Percentiles rank a stretch among this genome's conserved stretches.
Conservation (phyloP, 1,284 basidiomycete genomes). For the Leccinum pachyderme region DNA sequence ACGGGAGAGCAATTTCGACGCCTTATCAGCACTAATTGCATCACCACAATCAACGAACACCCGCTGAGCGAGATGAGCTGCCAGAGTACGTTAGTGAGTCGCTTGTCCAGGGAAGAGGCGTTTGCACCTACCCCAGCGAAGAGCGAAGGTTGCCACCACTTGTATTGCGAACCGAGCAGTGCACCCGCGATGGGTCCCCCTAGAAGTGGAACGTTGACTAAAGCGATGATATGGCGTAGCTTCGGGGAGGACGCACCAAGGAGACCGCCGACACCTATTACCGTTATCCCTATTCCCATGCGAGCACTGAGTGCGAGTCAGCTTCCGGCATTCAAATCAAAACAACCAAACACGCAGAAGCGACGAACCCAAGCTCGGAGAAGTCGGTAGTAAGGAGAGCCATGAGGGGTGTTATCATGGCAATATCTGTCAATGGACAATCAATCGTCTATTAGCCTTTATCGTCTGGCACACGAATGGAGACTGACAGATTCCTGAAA, state of each 20-base stretch:
- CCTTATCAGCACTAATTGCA: constrained; percentile 16
- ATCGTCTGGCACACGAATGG: constrained; percentile 3
- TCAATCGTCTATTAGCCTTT: background rate
- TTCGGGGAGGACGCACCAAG: constrained; percentile 8
- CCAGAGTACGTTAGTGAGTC: background rate
- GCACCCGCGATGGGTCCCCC: constrained; percentile 30
- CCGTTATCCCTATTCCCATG: constrained; percentile 19
- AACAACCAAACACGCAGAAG: background rate
- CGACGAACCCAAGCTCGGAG: constrained; percentile 30
- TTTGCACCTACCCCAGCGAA: constrained; percentile 25
- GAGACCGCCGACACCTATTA: constrained; percentile 15
- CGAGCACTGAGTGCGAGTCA: constrained; percentile 19
- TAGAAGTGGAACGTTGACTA: background rate
- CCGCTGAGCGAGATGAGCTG: constrained; percentile 9
- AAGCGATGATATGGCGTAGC: background rate
- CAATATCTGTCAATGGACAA: constrained; percentile 26
- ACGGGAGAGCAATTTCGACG: background rate
- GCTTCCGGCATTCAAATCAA: background rate
- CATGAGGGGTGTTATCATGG: constrained; percentile 33
- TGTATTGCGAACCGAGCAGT: constrained; percentile 25
- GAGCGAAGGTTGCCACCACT: constrained; percentile 29
- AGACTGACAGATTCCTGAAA: constrained; percentile 37
- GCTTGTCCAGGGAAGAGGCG: background rate
- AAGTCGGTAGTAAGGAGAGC: constrained; percentile 33
- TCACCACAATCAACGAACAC: constrained; percentile 10